A percentile compares a stretch with the other conserved stretches of the same genome.
Evolutionary conservation across 495 filamentous ascomycete genomes (phyloP).

Genomic region (Pseudoneurospora amorphoporcata): DNA sequence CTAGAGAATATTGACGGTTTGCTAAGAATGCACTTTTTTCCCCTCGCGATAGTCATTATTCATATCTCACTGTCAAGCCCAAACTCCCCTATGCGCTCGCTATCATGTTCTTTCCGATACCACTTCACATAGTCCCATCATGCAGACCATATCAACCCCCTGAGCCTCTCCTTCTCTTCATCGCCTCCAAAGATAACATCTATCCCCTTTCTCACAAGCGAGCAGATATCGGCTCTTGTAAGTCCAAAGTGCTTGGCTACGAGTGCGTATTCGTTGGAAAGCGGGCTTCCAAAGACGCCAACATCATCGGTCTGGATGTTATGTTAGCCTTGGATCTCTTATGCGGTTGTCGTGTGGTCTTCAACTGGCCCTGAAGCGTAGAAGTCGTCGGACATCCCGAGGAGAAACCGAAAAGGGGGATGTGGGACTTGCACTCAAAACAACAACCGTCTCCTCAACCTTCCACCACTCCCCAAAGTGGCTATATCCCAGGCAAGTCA

Average conservation of each 20-base stretch:
- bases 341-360: neutral
- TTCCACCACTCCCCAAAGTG: constrained; percentile 30
- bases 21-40: neutral
- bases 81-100: neutral
- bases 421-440: constrained; percentile 25
- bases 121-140: neutral
- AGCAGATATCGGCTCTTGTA: constrained; percentile 40
- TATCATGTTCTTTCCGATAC: neutral
- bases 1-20: too few species aligned
- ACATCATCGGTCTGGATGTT: constrained; percentile 71
- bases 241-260: constrained; percentile 63
- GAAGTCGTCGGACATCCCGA: neutral
- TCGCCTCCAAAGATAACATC: constrained; percentile 57
- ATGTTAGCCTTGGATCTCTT: neutral
- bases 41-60: neutral
- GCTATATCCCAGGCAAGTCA: constrained; percentile 4
- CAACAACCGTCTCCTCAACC: constrained; percentile 24
- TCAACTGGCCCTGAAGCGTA: neutral
- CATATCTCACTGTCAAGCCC: neutral
- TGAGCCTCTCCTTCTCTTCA: constrained; percentile 48
- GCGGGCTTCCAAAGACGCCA: constrained; percentile 65
- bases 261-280: constrained; percentile 73
- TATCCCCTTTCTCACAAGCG: constrained; percentile 45
- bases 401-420: neutral
- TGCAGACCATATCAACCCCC: constrained; percentile 35